Evolutionary conservation across 2,329 filamentous ascomycete genomes (phyloP).

Genomic region (Epichloe gansuensis): DNA sequence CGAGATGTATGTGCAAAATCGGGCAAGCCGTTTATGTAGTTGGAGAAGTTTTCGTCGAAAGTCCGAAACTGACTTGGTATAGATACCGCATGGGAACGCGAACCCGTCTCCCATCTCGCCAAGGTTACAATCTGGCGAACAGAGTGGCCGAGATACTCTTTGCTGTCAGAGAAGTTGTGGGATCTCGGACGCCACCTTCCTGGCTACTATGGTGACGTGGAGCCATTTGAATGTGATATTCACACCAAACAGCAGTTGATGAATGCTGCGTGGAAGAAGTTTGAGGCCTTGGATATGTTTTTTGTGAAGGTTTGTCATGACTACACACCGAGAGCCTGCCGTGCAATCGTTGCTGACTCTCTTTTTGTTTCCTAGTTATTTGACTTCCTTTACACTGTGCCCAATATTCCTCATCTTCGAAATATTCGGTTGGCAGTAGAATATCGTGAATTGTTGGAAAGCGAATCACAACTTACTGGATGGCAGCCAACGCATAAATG

Average conservation of each 20-base stretch:
- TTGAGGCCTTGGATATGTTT: constrained; percentile 48
- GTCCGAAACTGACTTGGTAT: constrained; percentile 1
- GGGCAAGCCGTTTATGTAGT: background rate
- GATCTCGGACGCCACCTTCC: constrained; percentile 41
- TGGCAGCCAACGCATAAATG: constrained; percentile 38
- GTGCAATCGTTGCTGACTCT: constrained; percentile 4
- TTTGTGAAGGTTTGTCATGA: constrained; percentile 44
- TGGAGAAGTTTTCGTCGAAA: background rate
- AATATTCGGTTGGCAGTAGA: constrained; percentile 41
- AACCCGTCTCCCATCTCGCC: constrained; percentile 38
- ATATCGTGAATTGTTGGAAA: constrained; percentile 46
- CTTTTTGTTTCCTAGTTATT: constrained; percentile 31
- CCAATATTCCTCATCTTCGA: constrained; percentile 44
- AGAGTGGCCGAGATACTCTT: constrained; percentile 42
- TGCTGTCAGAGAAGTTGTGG: constrained; percentile 36
- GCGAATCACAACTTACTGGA: constrained; percentile 29
- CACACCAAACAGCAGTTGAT: constrained; percentile 32
- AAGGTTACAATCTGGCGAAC: constrained; percentile 48
- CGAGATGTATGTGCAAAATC: constrained; percentile 34
- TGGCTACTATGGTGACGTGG: constrained; percentile 34
- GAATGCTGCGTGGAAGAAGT: constrained; percentile 37
- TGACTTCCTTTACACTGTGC: constrained; percentile 46
- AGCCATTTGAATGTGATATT: constrained; percentile 31
- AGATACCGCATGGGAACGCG: constrained; percentile 48
- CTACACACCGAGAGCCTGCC: background rate